phyloP scores from a whole-genome alignment of 2,329 filamentous ascomycete species.

The Chaetomium olivaceum region DNA sequence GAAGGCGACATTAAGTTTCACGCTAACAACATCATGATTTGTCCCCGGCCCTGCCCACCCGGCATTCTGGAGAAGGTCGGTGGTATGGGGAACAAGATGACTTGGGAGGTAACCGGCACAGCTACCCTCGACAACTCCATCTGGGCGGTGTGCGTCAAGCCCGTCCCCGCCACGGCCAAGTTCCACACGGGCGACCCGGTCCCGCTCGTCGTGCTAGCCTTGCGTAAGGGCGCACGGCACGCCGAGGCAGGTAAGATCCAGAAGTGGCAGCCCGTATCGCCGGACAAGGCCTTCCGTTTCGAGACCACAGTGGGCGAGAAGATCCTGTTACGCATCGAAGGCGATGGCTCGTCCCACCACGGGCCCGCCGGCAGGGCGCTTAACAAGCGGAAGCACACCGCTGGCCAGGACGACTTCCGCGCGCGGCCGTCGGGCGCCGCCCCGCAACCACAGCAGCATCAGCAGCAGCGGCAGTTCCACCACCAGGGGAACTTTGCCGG shows the following conservation, averaged over 20 bases:
- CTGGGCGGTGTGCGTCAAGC: slow-evolving; percentile 81
- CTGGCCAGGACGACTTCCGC: slow-evolving; percentile 52
- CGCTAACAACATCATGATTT: slow-evolving; percentile 89
- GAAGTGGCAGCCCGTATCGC: slow-evolving; percentile 75
- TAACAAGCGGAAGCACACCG: slow-evolving; percentile 61
- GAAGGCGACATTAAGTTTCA: slow-evolving; percentile 76
- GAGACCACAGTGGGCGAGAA: slow-evolving; percentile 87
- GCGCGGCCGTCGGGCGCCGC: slow-evolving; percentile 31
- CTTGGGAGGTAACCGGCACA: slow-evolving; percentile 78
- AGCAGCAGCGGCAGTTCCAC: slow-evolving; percentile 36
- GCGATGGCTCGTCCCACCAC: slow-evolving; percentile 53
- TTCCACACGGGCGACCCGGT: slow-evolving; percentile 78
- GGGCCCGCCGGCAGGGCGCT: background rate
- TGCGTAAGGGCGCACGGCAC: slow-evolving; percentile 72
- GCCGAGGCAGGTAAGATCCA: slow-evolving; percentile 79
- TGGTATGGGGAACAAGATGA: slow-evolving; percentile 79
- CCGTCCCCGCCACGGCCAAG: slow-evolving; percentile 65
- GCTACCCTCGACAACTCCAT: slow-evolving; percentile 76
- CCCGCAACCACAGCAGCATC: slow-evolving; percentile 18
- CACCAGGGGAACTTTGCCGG: slow-evolving; percentile 35
- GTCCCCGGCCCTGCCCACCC: slow-evolving; percentile 70
- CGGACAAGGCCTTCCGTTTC: slow-evolving; percentile 72
- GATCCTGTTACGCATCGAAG: slow-evolving; percentile 76
- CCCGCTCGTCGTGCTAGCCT: slow-evolving; percentile 79
- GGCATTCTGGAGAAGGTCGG: slow-evolving; percentile 80